A percentile compares a stretch with the other conserved stretches of the same genome.
phyloP scores from a whole-genome alignment of 345 rosid genomes.

The Eucalyptus paniculata region DNA sequence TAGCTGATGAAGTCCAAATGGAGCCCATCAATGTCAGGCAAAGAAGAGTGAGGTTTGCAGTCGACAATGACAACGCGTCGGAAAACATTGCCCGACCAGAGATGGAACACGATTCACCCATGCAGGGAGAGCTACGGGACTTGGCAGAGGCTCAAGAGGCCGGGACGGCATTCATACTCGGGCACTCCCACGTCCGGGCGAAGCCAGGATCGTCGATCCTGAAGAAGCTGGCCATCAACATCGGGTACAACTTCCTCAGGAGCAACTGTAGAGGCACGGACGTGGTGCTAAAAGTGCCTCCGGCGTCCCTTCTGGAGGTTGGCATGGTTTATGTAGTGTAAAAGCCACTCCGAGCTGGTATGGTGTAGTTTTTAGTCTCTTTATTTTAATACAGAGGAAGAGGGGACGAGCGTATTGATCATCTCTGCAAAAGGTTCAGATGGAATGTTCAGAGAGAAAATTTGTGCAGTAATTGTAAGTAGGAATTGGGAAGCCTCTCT shows the following conservation, averaged over 20 bases:
- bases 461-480: not conserved
- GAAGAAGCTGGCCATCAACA: conserved; percentile 62
- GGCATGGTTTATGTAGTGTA: conserved; percentile 94
- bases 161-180: conserved; percentile 82
- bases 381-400: not conserved
- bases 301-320: conserved; percentile 78
- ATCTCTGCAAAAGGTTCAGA: not conserved
- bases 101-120: conserved; percentile 13
- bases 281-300: conserved; percentile 87
- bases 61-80: not conserved
- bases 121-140: conserved; percentile 63
- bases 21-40: conserved; percentile 11
- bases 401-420: not conserved
- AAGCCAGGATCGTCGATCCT: conserved; percentile 86
- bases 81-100: not conserved
- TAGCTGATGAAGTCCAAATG: conserved; percentile 47
- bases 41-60: conserved; percentile 64
- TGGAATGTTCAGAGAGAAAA: not conserved
- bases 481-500: not conserved
- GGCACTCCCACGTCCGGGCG: conserved; percentile 89
- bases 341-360: not conserved
- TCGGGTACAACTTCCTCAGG: conserved; percentile 80
- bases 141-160: conserved; percentile 62
- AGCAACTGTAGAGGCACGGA: conserved; percentile 90
- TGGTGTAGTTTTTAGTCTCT: not conserved